Percentiles rank a stretch among this genome's conserved stretches.
phyloP scores from a whole-genome alignment of 73 alveolate genomes.

The Paramecium tetraurelia region DNA sequence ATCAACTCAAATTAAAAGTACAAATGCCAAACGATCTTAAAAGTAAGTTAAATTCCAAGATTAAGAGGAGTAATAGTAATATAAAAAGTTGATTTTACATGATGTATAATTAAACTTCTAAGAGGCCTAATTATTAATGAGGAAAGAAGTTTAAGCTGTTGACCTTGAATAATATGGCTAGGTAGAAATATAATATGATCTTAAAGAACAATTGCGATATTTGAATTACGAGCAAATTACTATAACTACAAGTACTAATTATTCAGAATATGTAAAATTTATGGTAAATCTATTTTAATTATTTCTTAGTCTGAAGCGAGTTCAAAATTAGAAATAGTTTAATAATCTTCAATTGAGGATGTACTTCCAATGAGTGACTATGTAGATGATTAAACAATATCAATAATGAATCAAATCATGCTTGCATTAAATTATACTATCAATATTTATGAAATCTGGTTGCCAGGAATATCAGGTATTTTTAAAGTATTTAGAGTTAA shows the following conservation, averaged over 20 bases:
- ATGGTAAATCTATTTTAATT: neutral
- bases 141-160: neutral
- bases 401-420: neutral
- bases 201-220: neutral
- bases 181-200: neutral
- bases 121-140: neutral
- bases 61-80: neutral
- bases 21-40: neutral
- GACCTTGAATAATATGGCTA: neutral
- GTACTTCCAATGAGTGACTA: neutral
- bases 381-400: neutral
- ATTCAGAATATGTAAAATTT: neutral
- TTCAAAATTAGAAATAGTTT: neutral
- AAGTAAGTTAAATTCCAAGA: neutral
- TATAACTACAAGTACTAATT: neutral
- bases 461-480: conserved; percentile 48
- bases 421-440: conserved; percentile 9
- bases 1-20: neutral
- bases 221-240: neutral
- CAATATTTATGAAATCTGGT: neutral
- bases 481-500: neutral
- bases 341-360: conserved; percentile 27
- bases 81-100: neutral
- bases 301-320: neutral
- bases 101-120: neutral